A percentile compares a stretch with the other conserved stretches of the same genome.
Evolutionary conservation across 805 yeast species (phyloP).

Genomic region (Lipomyces sp.): DNA sequence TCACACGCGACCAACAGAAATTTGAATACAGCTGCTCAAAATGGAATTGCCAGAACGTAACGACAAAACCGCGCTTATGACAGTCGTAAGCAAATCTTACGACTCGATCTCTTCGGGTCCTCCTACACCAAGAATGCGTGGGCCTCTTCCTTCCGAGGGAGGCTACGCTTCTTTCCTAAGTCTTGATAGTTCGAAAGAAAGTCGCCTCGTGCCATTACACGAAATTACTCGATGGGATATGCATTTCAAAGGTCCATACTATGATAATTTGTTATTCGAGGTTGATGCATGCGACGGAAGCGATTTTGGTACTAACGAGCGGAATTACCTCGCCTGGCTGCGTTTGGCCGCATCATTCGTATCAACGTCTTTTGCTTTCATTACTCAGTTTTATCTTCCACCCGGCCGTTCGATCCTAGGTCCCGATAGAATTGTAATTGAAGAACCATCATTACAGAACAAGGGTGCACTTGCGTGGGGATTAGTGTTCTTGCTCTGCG

Average conservation of each 20-base stretch:
- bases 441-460: slow-evolving; percentile 29
- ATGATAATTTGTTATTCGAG: slow-evolving; percentile 24
- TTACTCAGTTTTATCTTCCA: slow-evolving; percentile 29
- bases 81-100: slow-evolving; percentile 4
- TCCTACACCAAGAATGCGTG: slow-evolving; percentile 5
- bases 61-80: neutral
- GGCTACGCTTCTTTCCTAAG: slow-evolving; percentile 30
- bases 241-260: slow-evolving; percentile 31
- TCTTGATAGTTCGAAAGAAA: slow-evolving; percentile 26
- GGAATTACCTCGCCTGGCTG: slow-evolving; percentile 36
- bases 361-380: slow-evolving; percentile 34
- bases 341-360: slow-evolving; percentile 35
- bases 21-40: neutral
- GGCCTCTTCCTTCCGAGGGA: slow-evolving; percentile 19
- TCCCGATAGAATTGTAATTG: slow-evolving; percentile 12
- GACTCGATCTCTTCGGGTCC: slow-evolving; percentile 14
- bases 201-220: slow-evolving; percentile 31
- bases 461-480: slow-evolving; percentile 35
- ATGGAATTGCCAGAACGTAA: neutral
- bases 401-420: slow-evolving; percentile 32
- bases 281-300: slow-evolving; percentile 36
- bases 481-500: slow-evolving; percentile 23
- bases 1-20: neutral
- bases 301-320: slow-evolving; percentile 35
- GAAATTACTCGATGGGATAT: slow-evolving; percentile 35